Evolutionary conservation across 192 early-diverging fungal species (phyloP), one percentile per base, ranked within the genome.

Genomic region (Glomus cerebriforme): DNA sequence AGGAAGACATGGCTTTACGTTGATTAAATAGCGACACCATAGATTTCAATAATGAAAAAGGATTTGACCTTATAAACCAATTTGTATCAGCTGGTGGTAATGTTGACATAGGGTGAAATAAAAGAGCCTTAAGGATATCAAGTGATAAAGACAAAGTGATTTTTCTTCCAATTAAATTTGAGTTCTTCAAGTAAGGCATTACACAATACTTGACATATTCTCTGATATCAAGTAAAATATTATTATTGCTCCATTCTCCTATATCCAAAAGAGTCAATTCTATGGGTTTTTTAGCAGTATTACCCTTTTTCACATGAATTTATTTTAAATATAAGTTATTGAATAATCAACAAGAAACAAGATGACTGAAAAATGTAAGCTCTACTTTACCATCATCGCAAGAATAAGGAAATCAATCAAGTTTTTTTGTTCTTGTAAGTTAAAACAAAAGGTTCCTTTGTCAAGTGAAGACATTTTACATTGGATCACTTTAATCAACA

Each of bases 401-500:
- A 29, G 69, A 2, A 47, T 26, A 49, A 71, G 22, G 27, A 71
- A 71, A 15, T 71, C 37, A 49, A 47, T 49, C 26, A 43, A 71
- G 43, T 71, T 71, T 29, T 49, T 71, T 47, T 49, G n/a, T 71
- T 71, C 69, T 45, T 71, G 69, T 15, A 1, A 26, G 12, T 37
- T 45, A 12, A 71, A 47, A 27, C n/a, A 8, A 3, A 47, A 37
- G 12, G n/a, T 13, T 26, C 69, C 43, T 26, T 31, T 26, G 6
- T 71, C 69, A 49, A 47, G 22, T 31, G 29, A 22, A 17, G 24
- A 19, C 12, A 71, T 1, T 47, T 27, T 71, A 12, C 31, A 37
- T 71, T 71, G n/a, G 26, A 71, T 24, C 12, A 71, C 69, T 27
- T 35, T 43, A 45, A 71, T 49, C 19, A 71, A 9, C n/a, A 71